A percentile compares a stretch with the other conserved stretches of the same genome.
phyloP scores from a whole-genome alignment of 1,284 basidiomycete genomes.

The Heterobasidion parviporum region DNA sequence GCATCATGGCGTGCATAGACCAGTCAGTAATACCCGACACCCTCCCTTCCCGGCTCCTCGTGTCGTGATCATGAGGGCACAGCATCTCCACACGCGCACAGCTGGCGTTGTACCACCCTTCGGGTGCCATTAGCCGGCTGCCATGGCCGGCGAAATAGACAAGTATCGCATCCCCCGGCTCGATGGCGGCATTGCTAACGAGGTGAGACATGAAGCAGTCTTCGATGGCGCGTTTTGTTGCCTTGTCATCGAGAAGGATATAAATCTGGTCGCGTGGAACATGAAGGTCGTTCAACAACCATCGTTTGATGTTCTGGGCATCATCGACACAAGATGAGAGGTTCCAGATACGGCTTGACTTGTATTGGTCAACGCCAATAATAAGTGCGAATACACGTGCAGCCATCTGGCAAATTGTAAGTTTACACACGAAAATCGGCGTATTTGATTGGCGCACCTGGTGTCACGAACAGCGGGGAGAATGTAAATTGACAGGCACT shows the following conservation, averaged over 20 bases:
- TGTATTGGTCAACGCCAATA: constrained; percentile 57
- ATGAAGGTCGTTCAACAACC: constrained; percentile 44
- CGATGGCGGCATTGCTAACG: constrained; percentile 47
- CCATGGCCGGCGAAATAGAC: constrained; percentile 67
- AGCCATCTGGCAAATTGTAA: constrained; percentile 24
- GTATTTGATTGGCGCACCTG: neutral
- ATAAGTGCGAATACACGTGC: constrained; percentile 51
- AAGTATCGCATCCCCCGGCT: constrained; percentile 51
- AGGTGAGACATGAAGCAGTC: constrained; percentile 50
- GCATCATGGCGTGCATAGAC: constrained; percentile 49
- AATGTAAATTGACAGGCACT: neutral
- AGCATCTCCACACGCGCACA: constrained; percentile 44
- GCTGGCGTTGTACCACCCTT: constrained; percentile 42
- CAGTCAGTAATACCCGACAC: constrained; percentile 58
- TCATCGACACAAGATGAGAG: constrained; percentile 55
- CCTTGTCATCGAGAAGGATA: constrained; percentile 45
- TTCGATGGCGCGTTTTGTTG: constrained; percentile 52
- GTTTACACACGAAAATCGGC: neutral
- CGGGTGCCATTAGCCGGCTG: constrained; percentile 42
- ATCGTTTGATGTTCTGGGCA: constrained; percentile 44
- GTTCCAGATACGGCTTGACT: constrained; percentile 55
- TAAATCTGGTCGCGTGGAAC: constrained; percentile 53
- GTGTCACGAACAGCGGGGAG: neutral
- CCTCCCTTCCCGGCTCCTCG: constrained; percentile 33
- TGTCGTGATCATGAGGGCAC: constrained; percentile 56